These are phyloP conservation scores for Physcomitrium patens DNA, from an alignment of 225 moss, liverwort and hornwort species.

Conservation along the genomic window DNA sequence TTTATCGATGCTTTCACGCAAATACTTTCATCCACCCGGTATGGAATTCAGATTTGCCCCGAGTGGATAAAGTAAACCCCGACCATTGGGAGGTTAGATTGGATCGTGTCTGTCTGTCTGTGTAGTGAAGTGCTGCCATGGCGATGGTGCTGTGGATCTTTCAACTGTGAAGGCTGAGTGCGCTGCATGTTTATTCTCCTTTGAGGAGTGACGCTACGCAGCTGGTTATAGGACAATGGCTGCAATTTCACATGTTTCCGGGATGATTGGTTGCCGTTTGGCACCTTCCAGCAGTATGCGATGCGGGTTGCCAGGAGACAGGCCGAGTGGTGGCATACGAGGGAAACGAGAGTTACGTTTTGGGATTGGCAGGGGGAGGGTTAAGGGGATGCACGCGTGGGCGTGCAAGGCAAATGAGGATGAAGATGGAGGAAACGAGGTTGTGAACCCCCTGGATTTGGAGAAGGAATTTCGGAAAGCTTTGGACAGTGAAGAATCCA, in stretches of 20 bases:
- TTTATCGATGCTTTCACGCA: background rate
- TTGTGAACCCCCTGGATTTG: conserved; percentile 45
- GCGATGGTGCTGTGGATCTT: too few relatives aligned
- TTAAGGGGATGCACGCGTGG: conserved; percentile 22
- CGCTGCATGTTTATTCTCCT: background rate
- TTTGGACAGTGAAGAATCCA: conserved; percentile 55
- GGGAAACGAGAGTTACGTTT: background rate
- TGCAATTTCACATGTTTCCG: conserved; percentile 22
- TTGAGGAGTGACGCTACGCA: background rate
- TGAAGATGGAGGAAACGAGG: conserved; percentile 9
- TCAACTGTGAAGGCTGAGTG: background rate
- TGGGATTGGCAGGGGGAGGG: conserved; percentile 25
- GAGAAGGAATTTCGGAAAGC: conserved; percentile 51
- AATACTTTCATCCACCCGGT: background rate
- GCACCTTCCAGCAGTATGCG: background rate
- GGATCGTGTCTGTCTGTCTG: background rate
- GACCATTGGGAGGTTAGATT: background rate
- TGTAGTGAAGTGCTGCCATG: background rate
- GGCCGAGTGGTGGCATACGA: conserved; percentile 1
- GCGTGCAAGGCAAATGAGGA: conserved; percentile 43
- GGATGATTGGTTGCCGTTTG: conserved; percentile 20
- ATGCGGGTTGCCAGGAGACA: background rate
- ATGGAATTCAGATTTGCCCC: background rate
- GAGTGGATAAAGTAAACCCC: conserved; percentile 30
- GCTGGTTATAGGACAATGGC: conserved; percentile 23